Conservation (phyloP, 345 rosid genomes). For the Eucalyptus cloeziana region DNA sequence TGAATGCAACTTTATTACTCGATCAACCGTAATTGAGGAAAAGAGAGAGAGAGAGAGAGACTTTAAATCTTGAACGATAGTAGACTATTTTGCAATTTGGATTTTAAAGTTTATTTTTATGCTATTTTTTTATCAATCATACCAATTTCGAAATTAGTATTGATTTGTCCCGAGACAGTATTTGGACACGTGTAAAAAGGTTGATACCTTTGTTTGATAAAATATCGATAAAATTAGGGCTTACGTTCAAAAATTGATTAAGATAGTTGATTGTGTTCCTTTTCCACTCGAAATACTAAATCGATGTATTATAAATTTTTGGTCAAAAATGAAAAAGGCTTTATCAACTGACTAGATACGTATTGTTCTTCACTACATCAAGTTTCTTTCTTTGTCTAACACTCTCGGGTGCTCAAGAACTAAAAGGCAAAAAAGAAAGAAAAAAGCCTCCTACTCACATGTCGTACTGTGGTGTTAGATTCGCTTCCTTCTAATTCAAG, state of each 20-base stretch:
- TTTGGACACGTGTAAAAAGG: fast-evolving
- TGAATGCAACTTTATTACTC: background rate
- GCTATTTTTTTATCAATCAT: fast-evolving
- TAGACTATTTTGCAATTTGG: background rate
- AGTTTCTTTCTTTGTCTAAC: background rate
- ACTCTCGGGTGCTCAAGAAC: background rate
- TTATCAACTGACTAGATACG: background rate
- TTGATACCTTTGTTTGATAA: background rate
- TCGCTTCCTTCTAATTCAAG: background rate
- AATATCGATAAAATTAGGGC: fast-evolving
- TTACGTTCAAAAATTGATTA: background rate
- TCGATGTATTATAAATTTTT: background rate
- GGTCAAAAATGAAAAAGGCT: fast-evolving
- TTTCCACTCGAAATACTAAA: background rate
- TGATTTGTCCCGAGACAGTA: background rate
- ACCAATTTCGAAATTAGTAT: background rate
- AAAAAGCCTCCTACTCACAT: background rate
- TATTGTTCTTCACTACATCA: background rate
- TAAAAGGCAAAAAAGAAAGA: background rate
- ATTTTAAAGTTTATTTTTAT: background rate
- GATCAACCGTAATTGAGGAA: background rate
- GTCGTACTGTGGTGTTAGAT: fast-evolving
- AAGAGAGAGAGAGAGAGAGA: background rate
- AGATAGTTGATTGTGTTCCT: fast-evolving
- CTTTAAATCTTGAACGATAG: background rate